A percentile compares a stretch with the other conserved stretches of the same genome.
Conservation (phyloP, 257 asterid genomes). For the Handroanthus guayacan region DNA sequence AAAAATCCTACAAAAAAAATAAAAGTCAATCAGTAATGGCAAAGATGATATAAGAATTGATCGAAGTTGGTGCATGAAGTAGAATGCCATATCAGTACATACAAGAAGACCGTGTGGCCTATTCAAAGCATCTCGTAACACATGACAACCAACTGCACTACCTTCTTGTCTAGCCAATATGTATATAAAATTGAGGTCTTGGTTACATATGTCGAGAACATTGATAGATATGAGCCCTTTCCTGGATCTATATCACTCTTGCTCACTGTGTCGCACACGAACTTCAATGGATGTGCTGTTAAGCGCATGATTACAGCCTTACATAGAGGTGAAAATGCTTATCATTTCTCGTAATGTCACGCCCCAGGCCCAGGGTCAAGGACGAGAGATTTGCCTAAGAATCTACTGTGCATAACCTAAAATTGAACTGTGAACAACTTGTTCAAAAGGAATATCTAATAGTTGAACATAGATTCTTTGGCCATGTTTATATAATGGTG, state of each 20-base stretch:
- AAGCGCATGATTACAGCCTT: background rate
- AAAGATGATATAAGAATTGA: background rate
- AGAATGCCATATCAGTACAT: no score
- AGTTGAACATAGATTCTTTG: no score
- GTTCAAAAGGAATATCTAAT: no score
- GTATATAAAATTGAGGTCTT: no score
- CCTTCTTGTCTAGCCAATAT: background rate
- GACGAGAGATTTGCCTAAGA: no score
- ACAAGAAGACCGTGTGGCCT: background rate
- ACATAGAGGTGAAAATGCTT: background rate
- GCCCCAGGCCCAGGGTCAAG: no score
- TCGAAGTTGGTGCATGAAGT: no score
- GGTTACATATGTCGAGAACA: background rate
- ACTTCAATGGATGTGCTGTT: background rate
- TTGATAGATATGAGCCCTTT: background rate
- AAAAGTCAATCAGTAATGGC: no score
- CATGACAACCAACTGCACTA: no score
- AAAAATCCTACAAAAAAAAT: background rate
- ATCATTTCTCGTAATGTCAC: background rate
- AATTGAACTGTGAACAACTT: no score
- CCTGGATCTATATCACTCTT: background rate
- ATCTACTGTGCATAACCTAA: no score
- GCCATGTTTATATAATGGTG: no score
- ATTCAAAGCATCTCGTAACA: background rate
- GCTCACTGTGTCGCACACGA: background rate